These are phyloP conservation scores for Sugiyamaella xylanicola DNA, from an alignment of 1,139 yeast genomes.

Conservation along the genomic window DNA sequence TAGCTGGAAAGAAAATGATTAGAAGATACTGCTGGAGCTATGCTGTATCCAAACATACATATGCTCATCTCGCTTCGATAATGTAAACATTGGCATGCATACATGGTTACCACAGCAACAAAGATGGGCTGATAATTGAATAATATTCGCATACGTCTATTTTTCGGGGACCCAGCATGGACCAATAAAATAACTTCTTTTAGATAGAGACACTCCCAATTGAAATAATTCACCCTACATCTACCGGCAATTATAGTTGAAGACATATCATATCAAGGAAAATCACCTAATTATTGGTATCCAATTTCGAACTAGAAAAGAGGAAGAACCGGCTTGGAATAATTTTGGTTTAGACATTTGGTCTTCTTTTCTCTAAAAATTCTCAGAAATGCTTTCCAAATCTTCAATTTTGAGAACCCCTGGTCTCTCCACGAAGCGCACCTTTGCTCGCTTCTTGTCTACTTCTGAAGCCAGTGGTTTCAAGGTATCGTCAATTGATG, in stretches of 20 bases:
- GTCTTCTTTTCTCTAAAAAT: not conserved
- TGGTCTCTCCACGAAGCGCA: slow-evolving; percentile 6
- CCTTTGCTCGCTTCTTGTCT: slow-evolving; percentile 30
- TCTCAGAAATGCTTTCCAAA: slow-evolving; percentile 10
- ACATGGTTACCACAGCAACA: not conserved
- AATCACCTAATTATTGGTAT: not conserved
- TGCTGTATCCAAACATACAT: not conserved
- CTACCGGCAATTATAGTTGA: not conserved
- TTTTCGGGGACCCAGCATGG: not conserved
- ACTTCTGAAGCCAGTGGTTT: slow-evolving; percentile 43
- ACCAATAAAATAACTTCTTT: slow-evolving; percentile 14
- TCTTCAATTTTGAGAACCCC: slow-evolving; percentile 14
- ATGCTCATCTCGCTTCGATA: not conserved
- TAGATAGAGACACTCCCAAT: not conserved
- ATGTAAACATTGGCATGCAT: not conserved
- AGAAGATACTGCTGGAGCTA: not conserved
- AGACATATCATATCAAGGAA: slow-evolving; percentile 6
- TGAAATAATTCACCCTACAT: slow-evolving; percentile 10
- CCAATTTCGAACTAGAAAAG: not conserved
- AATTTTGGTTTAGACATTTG: not conserved
- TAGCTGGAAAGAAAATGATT: not conserved
- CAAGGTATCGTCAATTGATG: slow-evolving; percentile 51
- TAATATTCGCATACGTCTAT: not conserved
- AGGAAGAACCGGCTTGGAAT: not conserved
- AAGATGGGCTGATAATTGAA: not conserved